Percentiles rank a stretch among this genome's conserved stretches.
These are phyloP conservation scores for Fraxinus sp. DNA, from an alignment of 305 asterid genomes.

Conservation along the genomic window DNA sequence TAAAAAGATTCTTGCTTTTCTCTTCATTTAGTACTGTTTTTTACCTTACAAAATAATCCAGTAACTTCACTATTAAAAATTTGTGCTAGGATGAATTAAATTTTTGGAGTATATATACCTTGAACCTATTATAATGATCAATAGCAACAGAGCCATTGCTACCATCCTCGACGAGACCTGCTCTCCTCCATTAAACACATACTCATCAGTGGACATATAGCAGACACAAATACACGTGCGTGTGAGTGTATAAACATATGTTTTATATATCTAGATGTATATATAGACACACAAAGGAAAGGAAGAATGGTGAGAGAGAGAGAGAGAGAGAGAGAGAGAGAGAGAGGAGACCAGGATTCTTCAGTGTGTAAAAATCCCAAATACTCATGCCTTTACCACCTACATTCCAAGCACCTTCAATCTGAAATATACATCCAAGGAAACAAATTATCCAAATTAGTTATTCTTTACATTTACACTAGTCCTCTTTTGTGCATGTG, in stretches of 20 bases:
- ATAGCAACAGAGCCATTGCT: conserved; percentile 38
- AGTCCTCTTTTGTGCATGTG: background rate
- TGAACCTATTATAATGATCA: conserved; percentile 33
- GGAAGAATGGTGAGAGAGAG: background rate
- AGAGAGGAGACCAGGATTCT: conserved; percentile 28
- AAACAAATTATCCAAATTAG: background rate
- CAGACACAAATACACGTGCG: background rate
- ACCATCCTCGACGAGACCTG: conserved; percentile 34
- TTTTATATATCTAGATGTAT: background rate
- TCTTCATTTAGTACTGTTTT: background rate
- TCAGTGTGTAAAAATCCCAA: conserved; percentile 37
- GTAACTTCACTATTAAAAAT: background rate
- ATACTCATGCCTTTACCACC: conserved; percentile 37
- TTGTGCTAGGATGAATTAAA: background rate
- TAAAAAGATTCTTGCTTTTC: no score
- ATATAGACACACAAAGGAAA: background rate
- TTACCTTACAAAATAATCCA: background rate
- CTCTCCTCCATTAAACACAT: background rate
- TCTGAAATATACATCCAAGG: conserved; percentile 17
- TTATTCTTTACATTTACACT: background rate
- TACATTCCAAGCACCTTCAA: conserved; percentile 39
- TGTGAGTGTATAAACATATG: background rate
- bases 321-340: background rate
- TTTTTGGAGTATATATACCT: conserved; percentile 13
- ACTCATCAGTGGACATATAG: background rate